A percentile compares a stretch with the other conserved stretches of the same genome.
These are phyloP conservation scores for Beauveria sp. DNA, from an alignment of 2,329 filamentous ascomycete genomes.

Conservation along the genomic window DNA sequence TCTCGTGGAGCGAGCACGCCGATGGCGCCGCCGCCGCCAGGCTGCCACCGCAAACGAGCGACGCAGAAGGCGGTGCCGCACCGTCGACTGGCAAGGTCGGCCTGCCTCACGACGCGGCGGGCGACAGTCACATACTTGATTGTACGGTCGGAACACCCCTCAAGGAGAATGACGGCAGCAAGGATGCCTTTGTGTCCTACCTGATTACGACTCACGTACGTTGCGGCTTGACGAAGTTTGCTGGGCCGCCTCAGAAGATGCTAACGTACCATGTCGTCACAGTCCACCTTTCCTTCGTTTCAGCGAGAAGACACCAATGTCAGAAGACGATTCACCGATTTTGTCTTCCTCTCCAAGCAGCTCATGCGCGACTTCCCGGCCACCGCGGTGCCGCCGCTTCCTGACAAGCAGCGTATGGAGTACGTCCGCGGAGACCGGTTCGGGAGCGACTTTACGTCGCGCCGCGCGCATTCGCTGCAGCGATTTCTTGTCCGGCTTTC, in stretches of 20 bases:
- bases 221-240: not conserved
- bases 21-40: conserved; percentile 19
- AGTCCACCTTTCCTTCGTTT: conserved; percentile 94
- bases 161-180: conserved; percentile 94
- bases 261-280: not conserved
- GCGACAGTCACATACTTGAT: conserved; percentile 69
- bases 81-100: conserved; percentile 17
- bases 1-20: conserved; percentile 65
- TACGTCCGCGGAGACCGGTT: conserved; percentile 96
- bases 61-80: not conserved
- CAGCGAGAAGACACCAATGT: conserved; percentile 72
- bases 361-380: conserved; percentile 82
- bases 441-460: conserved; percentile 81
- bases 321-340: conserved; percentile 92
- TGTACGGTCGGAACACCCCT: conserved; percentile 76
- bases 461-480: conserved; percentile 82
- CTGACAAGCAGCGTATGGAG: conserved; percentile 98
- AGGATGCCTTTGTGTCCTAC: conserved; percentile 95
- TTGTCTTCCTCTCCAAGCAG: conserved; percentile 91
- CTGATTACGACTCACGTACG: conserved; percentile 80
- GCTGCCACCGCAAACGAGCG: conserved; percentile 1
- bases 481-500: conserved; percentile 83
- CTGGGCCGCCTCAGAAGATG: not conserved
- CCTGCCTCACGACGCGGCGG: conserved; percentile 46
- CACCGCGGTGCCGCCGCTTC: conserved; percentile 86